A percentile compares a stretch with the other conserved stretches of the same genome.
Evolutionary conservation across 1,139 yeast species (phyloP).

Genomic region (Saccharomycopsis hybrid): DNA sequence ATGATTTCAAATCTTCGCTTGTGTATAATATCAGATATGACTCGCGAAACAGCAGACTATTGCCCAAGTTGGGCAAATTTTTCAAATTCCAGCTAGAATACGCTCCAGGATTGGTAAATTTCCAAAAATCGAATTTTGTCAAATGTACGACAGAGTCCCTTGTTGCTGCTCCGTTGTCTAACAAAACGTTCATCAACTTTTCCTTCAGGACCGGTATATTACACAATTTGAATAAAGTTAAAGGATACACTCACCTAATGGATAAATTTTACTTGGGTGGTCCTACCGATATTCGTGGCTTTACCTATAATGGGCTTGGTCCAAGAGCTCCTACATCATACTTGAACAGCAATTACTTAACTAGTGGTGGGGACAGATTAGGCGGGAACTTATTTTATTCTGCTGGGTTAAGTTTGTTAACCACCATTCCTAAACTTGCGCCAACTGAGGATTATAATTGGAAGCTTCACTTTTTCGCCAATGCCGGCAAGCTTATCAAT

Average conservation of each 20-base stretch:
- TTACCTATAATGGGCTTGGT: constrained; percentile 73
- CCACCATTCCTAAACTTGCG: constrained; percentile 52
- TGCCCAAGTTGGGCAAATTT: constrained; percentile 54
- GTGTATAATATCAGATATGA: constrained; percentile 49
- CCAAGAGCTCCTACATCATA: constrained; percentile 44
- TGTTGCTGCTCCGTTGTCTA: constrained; percentile 31
- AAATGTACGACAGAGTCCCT: constrained; percentile 46
- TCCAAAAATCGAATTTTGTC: constrained; percentile 31
- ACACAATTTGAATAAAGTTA: constrained; percentile 31
- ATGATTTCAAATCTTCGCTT: constrained; percentile 52
- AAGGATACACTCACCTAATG: constrained; percentile 28
- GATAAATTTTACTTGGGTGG: constrained; percentile 68
- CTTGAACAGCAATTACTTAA: constrained; percentile 5
- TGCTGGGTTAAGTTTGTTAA: constrained; percentile 63
- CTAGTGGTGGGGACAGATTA: constrained; percentile 35
- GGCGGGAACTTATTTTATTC: constrained; percentile 80
- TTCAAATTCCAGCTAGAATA: constrained; percentile 53
- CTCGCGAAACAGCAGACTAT: constrained; percentile 46
- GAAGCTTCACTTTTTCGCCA: constrained; percentile 62
- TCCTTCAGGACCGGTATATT: constrained; percentile 50
- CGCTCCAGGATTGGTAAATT: constrained; percentile 35
- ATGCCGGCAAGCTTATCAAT: constrained; percentile 60
- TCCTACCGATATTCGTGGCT: constrained; percentile 76
- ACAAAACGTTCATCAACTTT: constrained; percentile 34
- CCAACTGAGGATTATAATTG: constrained; percentile 50